Evolutionary conservation across 2,329 filamentous ascomycete genomes (phyloP).

Genomic region (Corynespora cassiicola): DNA sequence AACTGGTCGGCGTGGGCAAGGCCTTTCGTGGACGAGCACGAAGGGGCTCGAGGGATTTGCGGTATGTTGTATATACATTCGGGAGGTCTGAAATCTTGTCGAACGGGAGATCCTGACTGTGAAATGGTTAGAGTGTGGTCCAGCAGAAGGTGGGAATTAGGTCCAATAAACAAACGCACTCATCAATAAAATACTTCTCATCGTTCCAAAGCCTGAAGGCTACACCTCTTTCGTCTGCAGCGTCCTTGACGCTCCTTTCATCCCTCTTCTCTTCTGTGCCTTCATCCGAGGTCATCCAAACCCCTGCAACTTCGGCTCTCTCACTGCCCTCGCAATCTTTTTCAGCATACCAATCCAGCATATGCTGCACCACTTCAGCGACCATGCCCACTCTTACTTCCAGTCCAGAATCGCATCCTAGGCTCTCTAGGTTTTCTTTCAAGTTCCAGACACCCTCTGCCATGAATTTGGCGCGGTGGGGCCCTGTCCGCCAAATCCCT

Average conservation of each 20-base stretch:
- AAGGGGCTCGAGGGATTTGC: constrained; percentile 75
- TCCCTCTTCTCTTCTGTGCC: constrained; percentile 73
- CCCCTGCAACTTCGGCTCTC: constrained; percentile 60
- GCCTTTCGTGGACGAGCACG: constrained; percentile 66
- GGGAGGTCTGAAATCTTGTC: constrained; percentile 66
- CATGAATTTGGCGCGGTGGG: constrained; percentile 74
- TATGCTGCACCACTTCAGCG: constrained; percentile 63
- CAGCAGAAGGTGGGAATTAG: neutral
- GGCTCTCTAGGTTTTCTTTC: constrained; percentile 65
- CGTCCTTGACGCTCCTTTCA: constrained; percentile 60
- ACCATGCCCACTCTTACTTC: constrained; percentile 68
- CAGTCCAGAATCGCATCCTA: constrained; percentile 64
- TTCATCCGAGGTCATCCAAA: constrained; percentile 79
- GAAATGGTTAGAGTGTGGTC: constrained; percentile 1
- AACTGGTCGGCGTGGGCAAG: constrained; percentile 60
- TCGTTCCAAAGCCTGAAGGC: constrained; percentile 73
- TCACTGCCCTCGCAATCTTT: constrained; percentile 13
- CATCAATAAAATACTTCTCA: constrained; percentile 80
- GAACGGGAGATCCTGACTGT: constrained; percentile 71
- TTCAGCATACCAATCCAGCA: constrained; percentile 57
- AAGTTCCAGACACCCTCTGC: constrained; percentile 76
- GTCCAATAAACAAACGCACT: constrained; percentile 60
- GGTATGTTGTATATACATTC: constrained; percentile 77
- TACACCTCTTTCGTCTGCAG: constrained; percentile 61
- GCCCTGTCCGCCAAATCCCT: constrained; percentile 76